Base-by-base conservation (phyloP, 768 basidiomycete genomes). In the Gautieria morchelliformis region DNA sequence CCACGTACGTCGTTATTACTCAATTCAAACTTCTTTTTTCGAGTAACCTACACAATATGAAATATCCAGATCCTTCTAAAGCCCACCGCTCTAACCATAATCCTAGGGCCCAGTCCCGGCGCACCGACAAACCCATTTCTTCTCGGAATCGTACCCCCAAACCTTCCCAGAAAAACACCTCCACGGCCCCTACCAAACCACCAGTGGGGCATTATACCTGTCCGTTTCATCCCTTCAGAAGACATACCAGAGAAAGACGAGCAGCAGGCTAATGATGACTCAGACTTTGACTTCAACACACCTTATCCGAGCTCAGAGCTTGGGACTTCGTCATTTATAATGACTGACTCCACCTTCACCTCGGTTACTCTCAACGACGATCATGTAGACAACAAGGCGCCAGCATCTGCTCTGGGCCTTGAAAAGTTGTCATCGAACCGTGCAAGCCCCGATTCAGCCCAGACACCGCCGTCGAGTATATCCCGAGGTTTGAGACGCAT, bases 171-270 rank as follows among this genome's bases (percentile, higher is more conserved):
- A 37, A 19, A 1, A 35, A 17, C 8, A 39, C 37, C 35, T n/a
- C 14, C 4, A 7, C 17, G 1, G 35, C 17, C 33, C 7, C 32
- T 7, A 15, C 37, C 20, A 40, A 15, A 9, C 32, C 51, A 6
- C n/a, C 35, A 52, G 19, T 52, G 51, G 51, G 51, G 51, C 20
- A 37, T 24, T 7, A 52, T 52, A 37, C 51, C 51, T 19, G 51
- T 52, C 20, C 24, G 12, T 22, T 19, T 52, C 35, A 52, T 12
- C 51, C 51, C 32, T 39, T 39, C 37, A 15, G 27, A 39, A 15
- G 51, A 52, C 19, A 22, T 4, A 15, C 6, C 5, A 15, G 12
- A 9, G 10, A 33, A 30, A 30, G 6, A 15, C 51, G 19, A 49
- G 20, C 27, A 48, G 11, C 48, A 35, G 15, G 17, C 19, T 17